These are phyloP conservation scores for Chaetoceros tenuissimus DNA, from an alignment of 108 stramenopile species.

Conservation along the genomic window DNA sequence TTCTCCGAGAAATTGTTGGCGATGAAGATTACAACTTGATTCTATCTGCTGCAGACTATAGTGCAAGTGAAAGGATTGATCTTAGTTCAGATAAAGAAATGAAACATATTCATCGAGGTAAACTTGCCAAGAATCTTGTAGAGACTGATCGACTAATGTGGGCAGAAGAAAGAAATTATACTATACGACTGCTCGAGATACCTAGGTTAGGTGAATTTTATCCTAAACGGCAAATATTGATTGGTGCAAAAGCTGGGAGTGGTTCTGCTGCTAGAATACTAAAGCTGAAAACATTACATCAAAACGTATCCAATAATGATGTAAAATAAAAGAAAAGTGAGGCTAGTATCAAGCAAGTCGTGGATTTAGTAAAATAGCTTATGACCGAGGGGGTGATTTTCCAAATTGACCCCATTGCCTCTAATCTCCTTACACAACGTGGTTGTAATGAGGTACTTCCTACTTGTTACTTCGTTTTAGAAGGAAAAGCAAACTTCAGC, in stretches of 20 bases:
- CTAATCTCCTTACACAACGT: no score
- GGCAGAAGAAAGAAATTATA: slow-evolving; percentile 9
- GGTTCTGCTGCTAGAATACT: background rate
- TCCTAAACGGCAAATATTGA: slow-evolving; percentile 8
- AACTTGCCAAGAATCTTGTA: slow-evolving; percentile 6
- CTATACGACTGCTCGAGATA: slow-evolving; percentile 1
- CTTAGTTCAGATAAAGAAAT: background rate
- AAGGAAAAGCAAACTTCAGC: no score
- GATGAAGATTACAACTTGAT: slow-evolving; percentile 5
- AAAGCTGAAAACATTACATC: no score
- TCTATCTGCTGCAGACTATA: slow-evolving; percentile 6
- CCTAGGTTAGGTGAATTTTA: slow-evolving; percentile 7
- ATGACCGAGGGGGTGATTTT: no score
- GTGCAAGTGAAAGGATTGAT: background rate
- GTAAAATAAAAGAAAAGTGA: no score
- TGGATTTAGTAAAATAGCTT: no score
- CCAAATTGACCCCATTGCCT: no score
- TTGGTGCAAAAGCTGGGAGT: slow-evolving; percentile 3
- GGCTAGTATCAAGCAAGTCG: no score
- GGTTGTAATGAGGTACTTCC: no score
- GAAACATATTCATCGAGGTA: slow-evolving; percentile 1
- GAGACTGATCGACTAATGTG: slow-evolving; percentile 8
- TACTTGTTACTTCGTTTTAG: no score
- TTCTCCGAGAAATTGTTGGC: background rate
- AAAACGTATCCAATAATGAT: no score